Conservation (phyloP, 352 stramenopile genomes). For the Blastocystis sp. region DNA sequence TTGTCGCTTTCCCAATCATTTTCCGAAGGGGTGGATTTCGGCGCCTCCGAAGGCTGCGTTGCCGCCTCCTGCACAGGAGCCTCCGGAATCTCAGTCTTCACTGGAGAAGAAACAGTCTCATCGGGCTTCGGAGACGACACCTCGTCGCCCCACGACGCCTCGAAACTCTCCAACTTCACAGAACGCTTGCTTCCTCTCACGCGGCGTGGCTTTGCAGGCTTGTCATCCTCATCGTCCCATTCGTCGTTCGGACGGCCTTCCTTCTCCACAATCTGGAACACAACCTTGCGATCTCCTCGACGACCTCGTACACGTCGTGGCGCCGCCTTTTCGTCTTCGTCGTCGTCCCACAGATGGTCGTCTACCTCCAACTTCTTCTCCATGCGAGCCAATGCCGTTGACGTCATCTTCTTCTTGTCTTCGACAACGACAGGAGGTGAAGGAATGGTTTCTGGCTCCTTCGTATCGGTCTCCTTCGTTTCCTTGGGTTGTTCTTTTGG, state of each 20-base stretch:
- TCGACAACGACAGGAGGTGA: too few species aligned
- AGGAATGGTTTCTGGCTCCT: too few species aligned
- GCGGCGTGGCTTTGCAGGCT: not conserved
- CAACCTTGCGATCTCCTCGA: not conserved
- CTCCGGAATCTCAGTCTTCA: not conserved
- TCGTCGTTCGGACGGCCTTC: not conserved
- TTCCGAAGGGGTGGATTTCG: not conserved
- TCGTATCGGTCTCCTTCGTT: too few species aligned
- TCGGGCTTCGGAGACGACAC: not conserved
- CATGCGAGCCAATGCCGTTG: constrained; percentile 38
- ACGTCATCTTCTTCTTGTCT: too few species aligned
- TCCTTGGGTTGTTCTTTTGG: not conserved
- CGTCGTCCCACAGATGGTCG: constrained; percentile 35
- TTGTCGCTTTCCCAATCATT: not conserved
- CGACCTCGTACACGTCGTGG: not conserved
- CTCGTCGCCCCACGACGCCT: not conserved
- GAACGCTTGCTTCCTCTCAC: not conserved
- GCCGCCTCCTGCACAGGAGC: not conserved
- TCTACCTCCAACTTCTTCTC: constrained; percentile 12
- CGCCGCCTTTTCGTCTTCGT: not conserved
- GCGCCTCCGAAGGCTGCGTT: not conserved
- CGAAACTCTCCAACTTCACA: not conserved
- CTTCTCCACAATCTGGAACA: not conserved
- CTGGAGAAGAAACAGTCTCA: not conserved
- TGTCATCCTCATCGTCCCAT: not conserved